Conservation (phyloP, 768 basidiomycete genomes). For the Termitomyces sp. region DNA sequence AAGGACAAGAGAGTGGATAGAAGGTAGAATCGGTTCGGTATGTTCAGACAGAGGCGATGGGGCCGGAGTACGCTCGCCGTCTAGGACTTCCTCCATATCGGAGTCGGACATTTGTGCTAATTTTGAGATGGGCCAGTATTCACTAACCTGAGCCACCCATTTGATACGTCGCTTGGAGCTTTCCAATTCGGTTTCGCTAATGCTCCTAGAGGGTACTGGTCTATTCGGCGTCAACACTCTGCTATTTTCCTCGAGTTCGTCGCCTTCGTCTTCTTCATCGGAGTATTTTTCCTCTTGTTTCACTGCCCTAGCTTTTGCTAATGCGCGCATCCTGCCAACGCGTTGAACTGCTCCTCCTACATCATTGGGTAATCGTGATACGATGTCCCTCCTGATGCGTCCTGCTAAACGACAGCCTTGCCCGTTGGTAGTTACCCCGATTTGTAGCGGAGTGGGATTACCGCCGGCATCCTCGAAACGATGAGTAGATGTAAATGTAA, state of each 20-base stretch:
- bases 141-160: conserved; percentile 95
- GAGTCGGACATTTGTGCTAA: conserved; percentile 61
- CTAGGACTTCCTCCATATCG: conserved; percentile 66
- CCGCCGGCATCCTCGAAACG: conserved; percentile 59
- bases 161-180: conserved; percentile 65
- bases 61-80: conserved; percentile 24
- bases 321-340: conserved; percentile 60
- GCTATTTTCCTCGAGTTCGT: conserved; percentile 50
- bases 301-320: conserved; percentile 29
- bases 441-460: conserved; percentile 49
- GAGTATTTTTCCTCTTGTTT: conserved; percentile 4
- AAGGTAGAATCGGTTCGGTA: conserved; percentile 10
- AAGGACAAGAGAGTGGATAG: conserved; percentile 29
- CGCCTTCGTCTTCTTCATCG: conserved; percentile 23
- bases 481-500: conserved; percentile 81
- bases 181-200: conserved; percentile 36
- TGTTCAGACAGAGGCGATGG: conserved; percentile 11
- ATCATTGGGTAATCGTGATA: conserved; percentile 64
- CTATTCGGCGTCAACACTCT: conserved; percentile 56
- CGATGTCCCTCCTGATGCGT: conserved; percentile 78
- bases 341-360: conserved; percentile 72
- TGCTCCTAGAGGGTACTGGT: conserved; percentile 53
- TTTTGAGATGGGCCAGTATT: conserved; percentile 86
- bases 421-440: conserved; percentile 89
- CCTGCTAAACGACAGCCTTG: conserved; percentile 83